Conservation (phyloP, 441 rosid genomes). For the Erodium trifolium region DNA sequence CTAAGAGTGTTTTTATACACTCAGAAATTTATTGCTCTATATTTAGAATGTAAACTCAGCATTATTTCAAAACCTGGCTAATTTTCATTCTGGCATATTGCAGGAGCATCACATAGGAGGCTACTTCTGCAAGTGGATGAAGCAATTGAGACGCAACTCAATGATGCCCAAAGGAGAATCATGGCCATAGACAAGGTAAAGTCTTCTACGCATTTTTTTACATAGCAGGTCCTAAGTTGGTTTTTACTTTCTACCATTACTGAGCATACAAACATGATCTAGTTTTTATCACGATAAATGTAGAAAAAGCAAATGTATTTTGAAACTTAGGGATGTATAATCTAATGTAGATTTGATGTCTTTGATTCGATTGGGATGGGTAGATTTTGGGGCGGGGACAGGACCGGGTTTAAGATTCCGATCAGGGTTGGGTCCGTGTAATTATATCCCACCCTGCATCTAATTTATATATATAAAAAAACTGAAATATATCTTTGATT, state of each 20-base stretch:
- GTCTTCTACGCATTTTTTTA: slow-evolving; percentile 18
- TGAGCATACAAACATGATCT: background rate
- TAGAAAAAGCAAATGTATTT: background rate
- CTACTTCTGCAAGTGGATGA: slow-evolving; percentile 57
- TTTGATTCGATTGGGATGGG: no score
- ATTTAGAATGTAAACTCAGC: background rate
- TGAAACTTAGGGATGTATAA: no score
- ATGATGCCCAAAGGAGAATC: slow-evolving; percentile 54
- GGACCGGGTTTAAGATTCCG: no score
- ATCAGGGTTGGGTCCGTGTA: no score
- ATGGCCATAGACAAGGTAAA: slow-evolving; percentile 58
- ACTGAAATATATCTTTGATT: no score
- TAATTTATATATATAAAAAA: no score
- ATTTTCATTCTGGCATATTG: slow-evolving; percentile 5
- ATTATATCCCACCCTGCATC: no score
- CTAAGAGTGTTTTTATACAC: no score
- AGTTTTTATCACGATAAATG: background rate
- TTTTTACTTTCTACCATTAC: background rate
- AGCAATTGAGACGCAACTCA: slow-evolving; percentile 48
- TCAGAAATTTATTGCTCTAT: no score
- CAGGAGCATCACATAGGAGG: slow-evolving; percentile 67
- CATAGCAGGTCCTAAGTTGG: background rate
- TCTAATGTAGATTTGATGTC: no score
- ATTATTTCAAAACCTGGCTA: background rate
- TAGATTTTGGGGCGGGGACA: no score